Conservation (phyloP, 129 eudicot genomes). For the Saussurea involucrata region DNA sequence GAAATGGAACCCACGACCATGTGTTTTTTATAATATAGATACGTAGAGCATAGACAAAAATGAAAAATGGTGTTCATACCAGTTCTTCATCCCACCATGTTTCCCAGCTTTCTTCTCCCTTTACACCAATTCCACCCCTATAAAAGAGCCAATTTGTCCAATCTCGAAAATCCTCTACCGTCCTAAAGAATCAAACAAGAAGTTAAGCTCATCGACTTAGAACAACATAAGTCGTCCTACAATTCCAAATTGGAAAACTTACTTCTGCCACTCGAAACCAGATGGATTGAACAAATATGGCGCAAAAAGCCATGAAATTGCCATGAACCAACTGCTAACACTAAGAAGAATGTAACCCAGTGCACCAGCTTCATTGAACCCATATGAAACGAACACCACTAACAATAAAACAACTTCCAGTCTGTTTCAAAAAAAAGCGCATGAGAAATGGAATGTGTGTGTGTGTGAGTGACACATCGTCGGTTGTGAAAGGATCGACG, state of each 20-base stretch:
- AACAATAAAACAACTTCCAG: slow-evolving; percentile 69
- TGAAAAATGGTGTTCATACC: slow-evolving; percentile 40
- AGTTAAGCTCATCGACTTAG: neutral
- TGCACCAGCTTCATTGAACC: slow-evolving; percentile 48
- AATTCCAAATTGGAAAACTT: slow-evolving; percentile 13
- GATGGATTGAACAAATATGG: slow-evolving; percentile 79
- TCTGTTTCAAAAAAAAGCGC: slow-evolving; percentile 25
- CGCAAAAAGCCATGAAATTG: slow-evolving; percentile 79
- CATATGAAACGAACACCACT: slow-evolving; percentile 65
- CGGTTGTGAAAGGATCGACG: too few relatives aligned
- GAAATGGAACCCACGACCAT: neutral
- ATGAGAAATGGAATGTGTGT: neutral
- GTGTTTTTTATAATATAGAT: neutral
- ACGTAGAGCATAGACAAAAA: neutral
- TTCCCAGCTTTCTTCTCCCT: slow-evolving; percentile 91
- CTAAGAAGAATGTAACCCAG: slow-evolving; percentile 66
- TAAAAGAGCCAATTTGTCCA: slow-evolving; percentile 91
- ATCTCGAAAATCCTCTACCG: slow-evolving; percentile 94
- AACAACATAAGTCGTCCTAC: neutral
- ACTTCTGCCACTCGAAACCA: slow-evolving; percentile 93
- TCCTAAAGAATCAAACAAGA: slow-evolving; percentile 42
- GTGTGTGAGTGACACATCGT: too few relatives aligned
- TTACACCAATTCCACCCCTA: slow-evolving; percentile 84
- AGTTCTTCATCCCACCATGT: slow-evolving; percentile 99
- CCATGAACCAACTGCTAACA: slow-evolving; percentile 82